Conservation (phyloP, 2,329 filamentous ascomycete species). For the Colletotrichum falcatum region DNA sequence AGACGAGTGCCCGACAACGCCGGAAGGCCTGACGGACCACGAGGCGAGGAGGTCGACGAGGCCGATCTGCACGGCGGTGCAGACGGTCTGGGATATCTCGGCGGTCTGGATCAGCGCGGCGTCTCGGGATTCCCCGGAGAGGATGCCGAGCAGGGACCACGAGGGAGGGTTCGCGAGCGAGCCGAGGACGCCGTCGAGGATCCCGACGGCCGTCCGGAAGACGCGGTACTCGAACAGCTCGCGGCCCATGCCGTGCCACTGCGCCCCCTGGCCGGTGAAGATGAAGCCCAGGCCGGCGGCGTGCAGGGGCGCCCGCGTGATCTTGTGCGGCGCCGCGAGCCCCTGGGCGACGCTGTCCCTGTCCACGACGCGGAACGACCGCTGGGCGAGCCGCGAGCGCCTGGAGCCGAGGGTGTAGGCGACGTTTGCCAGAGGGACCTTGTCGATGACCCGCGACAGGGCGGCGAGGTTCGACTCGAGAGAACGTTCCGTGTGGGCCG, state of each 20-base stretch:
- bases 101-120: constrained; percentile 40
- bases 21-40: no score
- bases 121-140: neutral
- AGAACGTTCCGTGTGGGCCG: neutral
- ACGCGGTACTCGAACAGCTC: neutral
- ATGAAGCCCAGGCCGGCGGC: constrained; percentile 18
- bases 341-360: no score
- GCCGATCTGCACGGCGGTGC: constrained; percentile 53
- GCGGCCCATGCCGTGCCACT: neutral
- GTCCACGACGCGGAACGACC: no score
- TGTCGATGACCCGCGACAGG: neutral
- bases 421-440: neutral
- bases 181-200: constrained; percentile 38
- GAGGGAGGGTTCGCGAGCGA: constrained; percentile 27
- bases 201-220: constrained; percentile 47
- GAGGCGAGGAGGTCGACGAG: constrained; percentile 42
- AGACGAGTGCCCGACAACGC: no score
- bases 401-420: neutral
- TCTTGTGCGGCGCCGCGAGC: no score
- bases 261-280: neutral
- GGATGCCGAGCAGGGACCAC: constrained; percentile 42
- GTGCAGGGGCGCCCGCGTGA: no score
- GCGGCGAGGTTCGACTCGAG: neutral
- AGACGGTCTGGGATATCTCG: constrained; percentile 43
- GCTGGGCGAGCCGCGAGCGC: no score